These are phyloP conservation scores for Diophrys sp. DNA, from an alignment of 73 alveolate genomes.

Conservation along the genomic window DNA sequence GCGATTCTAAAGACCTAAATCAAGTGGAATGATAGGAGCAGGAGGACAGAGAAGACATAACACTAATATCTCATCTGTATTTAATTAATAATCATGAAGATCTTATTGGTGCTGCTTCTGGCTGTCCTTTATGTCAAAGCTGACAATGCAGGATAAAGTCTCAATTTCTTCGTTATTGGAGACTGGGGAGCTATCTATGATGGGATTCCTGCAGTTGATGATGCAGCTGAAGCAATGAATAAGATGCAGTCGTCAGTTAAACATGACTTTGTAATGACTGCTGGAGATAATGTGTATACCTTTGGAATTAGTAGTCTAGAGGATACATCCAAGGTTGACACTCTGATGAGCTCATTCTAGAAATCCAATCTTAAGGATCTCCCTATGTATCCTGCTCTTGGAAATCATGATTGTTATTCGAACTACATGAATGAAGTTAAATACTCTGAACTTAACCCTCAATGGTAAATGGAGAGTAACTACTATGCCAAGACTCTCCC, in stretches of 20 bases:
- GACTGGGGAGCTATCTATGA: constrained; percentile 5
- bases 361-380: not conserved
- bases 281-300: constrained; percentile 17
- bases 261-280: not conserved
- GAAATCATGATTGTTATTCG: constrained; percentile 30
- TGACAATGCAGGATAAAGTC: too few relatives aligned
- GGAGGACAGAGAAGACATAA: too few relatives aligned
- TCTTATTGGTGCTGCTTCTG: too few relatives aligned
- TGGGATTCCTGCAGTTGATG: not conserved
- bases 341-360: not conserved
- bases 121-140: too few relatives aligned
- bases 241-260: not conserved
- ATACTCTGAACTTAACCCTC: constrained; percentile 10
- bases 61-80: too few relatives aligned
- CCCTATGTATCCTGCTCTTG: constrained; percentile 32
- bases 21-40: too few relatives aligned
- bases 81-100: too few relatives aligned
- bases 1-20: too few relatives aligned
- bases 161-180: constrained; percentile 9
- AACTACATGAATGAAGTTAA: constrained; percentile 6
- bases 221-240: not conserved
- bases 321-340: not conserved
- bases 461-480: constrained; percentile 17
- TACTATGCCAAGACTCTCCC: not conserved
- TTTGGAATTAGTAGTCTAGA: constrained; percentile 7